A percentile compares a stretch with the other conserved stretches of the same genome.
Evolutionary conservation across 495 filamentous ascomycete species (phyloP).

Genomic region (Xylaria venustula): DNA sequence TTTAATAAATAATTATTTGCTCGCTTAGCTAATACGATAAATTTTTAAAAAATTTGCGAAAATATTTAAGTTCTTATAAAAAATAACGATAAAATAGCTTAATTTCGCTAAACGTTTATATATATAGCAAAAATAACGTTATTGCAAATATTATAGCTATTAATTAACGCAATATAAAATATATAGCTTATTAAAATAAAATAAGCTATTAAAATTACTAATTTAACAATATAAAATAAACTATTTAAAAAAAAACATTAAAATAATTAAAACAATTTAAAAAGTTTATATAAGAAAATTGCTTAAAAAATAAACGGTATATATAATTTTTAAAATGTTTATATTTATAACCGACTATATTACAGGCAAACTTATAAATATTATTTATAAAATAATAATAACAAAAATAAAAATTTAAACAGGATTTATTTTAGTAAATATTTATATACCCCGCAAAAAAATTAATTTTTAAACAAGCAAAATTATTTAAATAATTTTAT

Average conservation of each 20-base stretch:
- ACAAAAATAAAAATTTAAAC: not conserved
- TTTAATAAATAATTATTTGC: no score
- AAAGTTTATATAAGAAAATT: not conserved
- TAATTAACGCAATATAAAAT: not conserved
- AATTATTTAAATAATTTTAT: no score
- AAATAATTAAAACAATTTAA: not conserved
- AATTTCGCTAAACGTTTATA: not conserved
- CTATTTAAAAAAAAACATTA: not conserved
- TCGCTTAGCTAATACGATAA: not conserved
- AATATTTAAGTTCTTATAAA: no score
- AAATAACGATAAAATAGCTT: not conserved
- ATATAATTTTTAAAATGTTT: not conserved
- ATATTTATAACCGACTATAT: not conserved
- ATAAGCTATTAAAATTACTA: not conserved
- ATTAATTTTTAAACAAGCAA: no score
- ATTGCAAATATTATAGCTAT: not conserved
- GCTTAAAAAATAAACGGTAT: not conserved
- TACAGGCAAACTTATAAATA: no score
- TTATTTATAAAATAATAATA: not conserved
- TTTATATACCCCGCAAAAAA: no score
- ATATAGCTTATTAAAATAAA: not conserved
- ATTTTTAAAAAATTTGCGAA: no score
- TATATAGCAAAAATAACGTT: not conserved
- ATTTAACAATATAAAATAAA: not conserved
- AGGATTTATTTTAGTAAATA: no score